phyloP scores from a whole-genome alignment of 768 basidiomycete species.

The Mycena pura region DNA sequence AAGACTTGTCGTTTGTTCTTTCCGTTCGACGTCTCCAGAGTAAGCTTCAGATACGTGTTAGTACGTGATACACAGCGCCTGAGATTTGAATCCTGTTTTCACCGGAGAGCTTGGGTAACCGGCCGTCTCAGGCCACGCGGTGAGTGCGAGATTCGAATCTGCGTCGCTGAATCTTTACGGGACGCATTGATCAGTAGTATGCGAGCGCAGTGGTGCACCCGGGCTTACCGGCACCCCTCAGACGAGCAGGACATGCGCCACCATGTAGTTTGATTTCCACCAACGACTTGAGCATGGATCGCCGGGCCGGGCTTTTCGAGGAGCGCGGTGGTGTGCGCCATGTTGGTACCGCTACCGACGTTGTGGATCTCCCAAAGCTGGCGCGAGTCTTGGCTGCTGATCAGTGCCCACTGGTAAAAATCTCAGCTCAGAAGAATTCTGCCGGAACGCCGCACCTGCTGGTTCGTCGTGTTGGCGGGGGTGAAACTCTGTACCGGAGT shows the following conservation, averaged over 20 bases:
- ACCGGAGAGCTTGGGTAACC: constrained; percentile 3
- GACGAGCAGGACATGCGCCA: background rate
- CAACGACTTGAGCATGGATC: constrained; percentile 3
- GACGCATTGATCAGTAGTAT: background rate
- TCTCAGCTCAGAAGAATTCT: background rate
- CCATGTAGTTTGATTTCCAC: background rate
- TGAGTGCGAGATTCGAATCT: background rate
- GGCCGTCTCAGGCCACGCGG: background rate
- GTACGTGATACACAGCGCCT: background rate
- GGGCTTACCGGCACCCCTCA: background rate
- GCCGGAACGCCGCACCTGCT: background rate
- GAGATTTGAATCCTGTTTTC: background rate
- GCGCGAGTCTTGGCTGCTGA: background rate
- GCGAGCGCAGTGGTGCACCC: background rate
- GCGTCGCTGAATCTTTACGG: background rate
- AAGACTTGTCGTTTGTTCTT: constrained; percentile 4
- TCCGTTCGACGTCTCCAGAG: background rate
- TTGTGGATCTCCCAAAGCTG: background rate
- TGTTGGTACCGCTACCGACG: background rate
- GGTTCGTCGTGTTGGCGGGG: background rate
- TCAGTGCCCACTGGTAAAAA: background rate
- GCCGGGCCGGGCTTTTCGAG: background rate
- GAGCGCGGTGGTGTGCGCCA: constrained; percentile 9
- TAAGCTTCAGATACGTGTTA: background rate
- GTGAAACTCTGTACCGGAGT: constrained; percentile 12